Evolutionary conservation across 805 yeast species (phyloP).

Genomic region (Spathaspora sp.): DNA sequence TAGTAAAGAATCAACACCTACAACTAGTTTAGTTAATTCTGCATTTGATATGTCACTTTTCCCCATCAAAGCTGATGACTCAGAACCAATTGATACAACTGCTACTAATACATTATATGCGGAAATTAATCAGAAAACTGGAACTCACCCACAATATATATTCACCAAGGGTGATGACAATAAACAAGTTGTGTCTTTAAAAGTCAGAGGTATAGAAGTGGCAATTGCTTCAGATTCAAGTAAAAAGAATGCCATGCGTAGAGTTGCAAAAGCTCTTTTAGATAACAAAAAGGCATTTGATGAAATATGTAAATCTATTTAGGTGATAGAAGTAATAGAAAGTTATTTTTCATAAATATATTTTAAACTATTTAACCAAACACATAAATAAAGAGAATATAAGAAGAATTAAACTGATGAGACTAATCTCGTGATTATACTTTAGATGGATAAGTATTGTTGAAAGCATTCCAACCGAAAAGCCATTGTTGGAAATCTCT

Average conservation of each 20-base stretch:
- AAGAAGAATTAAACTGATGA: neutral
- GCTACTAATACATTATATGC: slow-evolving; percentile 41
- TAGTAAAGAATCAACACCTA: neutral
- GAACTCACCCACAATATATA: slow-evolving; percentile 31
- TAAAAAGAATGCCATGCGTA: slow-evolving; percentile 37
- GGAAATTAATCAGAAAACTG: slow-evolving; percentile 29
- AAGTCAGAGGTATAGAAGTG: slow-evolving; percentile 23
- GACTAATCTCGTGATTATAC: neutral
- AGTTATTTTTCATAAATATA: neutral
- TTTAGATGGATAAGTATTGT: slow-evolving; percentile 1
- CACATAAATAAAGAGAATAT: neutral
- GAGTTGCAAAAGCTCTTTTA: slow-evolving; percentile 37
- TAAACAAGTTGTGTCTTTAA: slow-evolving; percentile 24
- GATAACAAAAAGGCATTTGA: slow-evolving; percentile 12
- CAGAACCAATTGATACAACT: slow-evolving; percentile 22
- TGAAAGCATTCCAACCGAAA: slow-evolving; percentile 10
- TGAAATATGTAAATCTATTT: slow-evolving; percentile 8
- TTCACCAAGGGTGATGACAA: slow-evolving; percentile 20
- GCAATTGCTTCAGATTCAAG: slow-evolving; percentile 31
- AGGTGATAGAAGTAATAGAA: neutral
- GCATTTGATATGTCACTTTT: slow-evolving; percentile 13
- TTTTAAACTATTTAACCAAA: neutral
- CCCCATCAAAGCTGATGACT: slow-evolving; percentile 25
- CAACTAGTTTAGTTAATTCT: no score
- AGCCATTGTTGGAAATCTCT: slow-evolving; percentile 10